Evolutionary conservation across 768 basidiomycete species (phyloP), one percentile per base, ranked within the genome.

Genomic region (Agaricus blazei): DNA sequence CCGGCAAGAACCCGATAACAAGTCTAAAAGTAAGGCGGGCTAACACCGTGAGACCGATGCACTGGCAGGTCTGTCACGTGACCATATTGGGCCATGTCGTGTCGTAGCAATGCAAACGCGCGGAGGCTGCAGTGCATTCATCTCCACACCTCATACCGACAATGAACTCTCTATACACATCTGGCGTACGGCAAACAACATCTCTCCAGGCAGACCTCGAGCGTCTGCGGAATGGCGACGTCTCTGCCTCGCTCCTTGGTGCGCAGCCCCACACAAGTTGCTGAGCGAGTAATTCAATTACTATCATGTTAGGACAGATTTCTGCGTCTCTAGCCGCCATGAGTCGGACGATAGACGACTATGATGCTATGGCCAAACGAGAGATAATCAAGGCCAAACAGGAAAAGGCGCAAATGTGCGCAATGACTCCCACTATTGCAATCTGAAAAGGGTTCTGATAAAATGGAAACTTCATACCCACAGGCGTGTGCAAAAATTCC

Each of bases 361-460:
- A 96, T 65, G 95, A 98, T 63, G 88, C 90, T 8, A 94, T 98
- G 90, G 93, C 91, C 0, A 91, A 88, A 73, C 80, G 95, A 59
- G 97, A 99, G 70, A 93, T 97, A 65, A 94, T 98, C 51, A 93
- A 90, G 62, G 85, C 90, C 44, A 98, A 97, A 72, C 87, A 94
- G 70, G 96, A 98, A 73, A 98, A 98, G 73, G 97, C 95, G 0
- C 80, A 89, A 66, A 87, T 89, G 91, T 94, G 63, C 63, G 83
- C 71, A 41, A 1, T 15, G 19, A 23, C 40, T 34, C 34, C 28
- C 11, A 43, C 11, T 24, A 40, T 45, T 26, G 24, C 41, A 27
- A 19, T 14, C 26, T 24, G 14, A 38, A 44, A 29, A 15, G 11
- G 4, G 6, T 7, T 37, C 28, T 19, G 19, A 27, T 14, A 48